Evolutionary conservation across 768 basidiomycete species (phyloP), one percentile per base, ranked within the genome.

Genomic region (Russula virescens): DNA sequence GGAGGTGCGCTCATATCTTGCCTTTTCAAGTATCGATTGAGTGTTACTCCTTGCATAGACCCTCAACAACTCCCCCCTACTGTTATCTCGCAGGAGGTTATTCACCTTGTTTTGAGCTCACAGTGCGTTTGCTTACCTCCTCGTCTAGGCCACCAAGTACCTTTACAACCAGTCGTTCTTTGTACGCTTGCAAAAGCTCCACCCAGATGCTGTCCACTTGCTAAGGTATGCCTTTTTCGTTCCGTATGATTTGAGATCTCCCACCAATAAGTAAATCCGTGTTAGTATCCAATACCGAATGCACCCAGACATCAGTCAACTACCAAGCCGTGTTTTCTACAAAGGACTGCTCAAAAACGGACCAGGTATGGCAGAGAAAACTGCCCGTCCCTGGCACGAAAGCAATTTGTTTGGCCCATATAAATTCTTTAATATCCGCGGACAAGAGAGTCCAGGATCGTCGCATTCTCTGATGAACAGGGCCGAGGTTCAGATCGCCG

Each of bases 21-120:
- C 5, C 13, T 13, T 46, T 47, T 46, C 19, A 19, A 59, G n/a
- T 9, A 25, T 5, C 21, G 28, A 28, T 48, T 49, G 38, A 49
- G 14, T n/a, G n/a, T n/a, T n/a, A 40, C 35, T 18, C 52, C 25
- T 21, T 34, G 40, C 35, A n/a, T 56, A 83, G 91, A 94, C 72
- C 92, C 92, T 56, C 86, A 92, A 69, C 97, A 99, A 70, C 80
- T 99, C n/a, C 94, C 97, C 2, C 97, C 97, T 0, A 99, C 97
- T 2, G 88, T 89, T 10, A 80, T 89, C 46, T 88, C 86, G 1
- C 78, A 78, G 42, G 79, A 79, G 69, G 88, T 85, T n/a, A 40
- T 72, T 72, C 23, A 18, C 11, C 26, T 25, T 38, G n/a, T 77
- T 80, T 35, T 45, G 14, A 49, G 26, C 25, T 13, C 14, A 46